These are phyloP conservation scores for Serendipita sp. DNA, from an alignment of 768 basidiomycete genomes.

Conservation along the genomic window DNA sequence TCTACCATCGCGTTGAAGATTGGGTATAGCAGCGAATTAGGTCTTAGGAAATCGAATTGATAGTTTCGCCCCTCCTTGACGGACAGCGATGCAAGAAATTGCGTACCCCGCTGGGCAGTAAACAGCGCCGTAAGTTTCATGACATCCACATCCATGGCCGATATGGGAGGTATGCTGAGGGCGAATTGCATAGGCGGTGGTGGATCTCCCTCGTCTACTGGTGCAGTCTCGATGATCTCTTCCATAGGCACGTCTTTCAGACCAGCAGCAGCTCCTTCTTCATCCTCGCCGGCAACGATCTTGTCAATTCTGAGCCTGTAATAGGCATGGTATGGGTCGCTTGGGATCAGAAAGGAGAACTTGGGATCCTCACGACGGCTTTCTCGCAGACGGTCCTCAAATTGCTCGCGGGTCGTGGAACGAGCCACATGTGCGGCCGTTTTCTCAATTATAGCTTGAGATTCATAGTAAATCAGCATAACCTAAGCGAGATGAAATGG, in stretches of 20 bases:
- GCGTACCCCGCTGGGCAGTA: slow-evolving; percentile 78
- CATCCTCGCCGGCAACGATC: slow-evolving; percentile 47
- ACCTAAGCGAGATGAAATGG: slow-evolving; percentile 10
- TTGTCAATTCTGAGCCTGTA: slow-evolving; percentile 85
- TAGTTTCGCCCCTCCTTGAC: slow-evolving; percentile 85
- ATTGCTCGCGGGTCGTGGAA: slow-evolving; percentile 82
- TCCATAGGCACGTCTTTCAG: slow-evolving; percentile 31
- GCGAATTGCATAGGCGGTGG: slow-evolving; percentile 74
- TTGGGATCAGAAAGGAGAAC: slow-evolving; percentile 95
- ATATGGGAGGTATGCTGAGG: slow-evolving; percentile 52
- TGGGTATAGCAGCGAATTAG: slow-evolving; percentile 88
- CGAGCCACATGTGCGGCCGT: slow-evolving; percentile 85
- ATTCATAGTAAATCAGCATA: neutral
- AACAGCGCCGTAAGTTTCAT: slow-evolving; percentile 94
- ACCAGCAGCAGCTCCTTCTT: slow-evolving; percentile 39
- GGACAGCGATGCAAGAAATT: slow-evolving; percentile 74
- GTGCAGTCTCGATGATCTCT: slow-evolving; percentile 15
- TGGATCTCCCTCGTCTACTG: slow-evolving; percentile 24
- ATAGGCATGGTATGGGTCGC: slow-evolving; percentile 97
- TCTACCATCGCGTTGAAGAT: slow-evolving; percentile 97
- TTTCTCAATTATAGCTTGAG: slow-evolving; percentile 80
- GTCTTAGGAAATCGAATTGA: slow-evolving; percentile 94
- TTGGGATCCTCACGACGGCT: slow-evolving; percentile 92
- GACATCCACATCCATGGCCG: slow-evolving; percentile 48
- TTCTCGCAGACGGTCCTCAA: slow-evolving; percentile 96